Base-by-base conservation (phyloP, 2,329 filamentous ascomycete genomes). In the Botryotinia narcissicola region DNA sequence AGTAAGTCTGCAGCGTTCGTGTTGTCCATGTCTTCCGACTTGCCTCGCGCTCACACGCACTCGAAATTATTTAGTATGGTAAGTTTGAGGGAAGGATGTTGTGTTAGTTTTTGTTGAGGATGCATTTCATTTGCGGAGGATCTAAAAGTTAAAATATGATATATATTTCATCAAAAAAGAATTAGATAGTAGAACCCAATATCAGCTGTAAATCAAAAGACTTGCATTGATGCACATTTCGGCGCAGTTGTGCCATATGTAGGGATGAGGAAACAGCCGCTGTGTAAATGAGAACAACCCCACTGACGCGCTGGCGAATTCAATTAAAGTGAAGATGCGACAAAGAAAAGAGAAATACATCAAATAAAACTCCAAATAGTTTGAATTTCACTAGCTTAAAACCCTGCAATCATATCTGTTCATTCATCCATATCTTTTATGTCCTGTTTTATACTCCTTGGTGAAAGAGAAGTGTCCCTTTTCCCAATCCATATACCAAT, bases 401-500 rank as follows among this genome's bases (percentile, higher is more conserved):
- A 40, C 22, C n/a, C 16, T 67, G 64, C 6, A 42, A 8, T 10
- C 18, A 29, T 42, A 68, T 42, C 35, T 29, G 64, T 54, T 67
- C 64, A 67, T 67, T 68, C 14, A 6, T 54, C 62, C 32, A 54
- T 64, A 22, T 67, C 22, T 29, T 40, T 67, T 9, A 67, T 67
- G 32, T 54, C 32, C 40, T 42, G 48, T 42, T 57, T 68, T 32
- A 57, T 54, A 40, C 44, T 57, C 48, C 46, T 44, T 57, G n/a
- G 48, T 44, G 25, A 10, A 3, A 69, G 25, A 32, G 54, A 51
- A 22, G 22, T 29, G 25, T 3, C 48, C 48, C 48, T 18, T 16
- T 54, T 40, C 25, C 48, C 61, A 10, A 42, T 68, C 18, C 35
- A 42, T 10, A 8, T 68, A 29, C 9, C 35, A 57, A 7, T 16